Percentiles rank a stretch among this genome's conserved stretches.
Evolutionary conservation across 805 yeast species (phyloP).

Genomic region (Metschnikowia dekortorum): DNA sequence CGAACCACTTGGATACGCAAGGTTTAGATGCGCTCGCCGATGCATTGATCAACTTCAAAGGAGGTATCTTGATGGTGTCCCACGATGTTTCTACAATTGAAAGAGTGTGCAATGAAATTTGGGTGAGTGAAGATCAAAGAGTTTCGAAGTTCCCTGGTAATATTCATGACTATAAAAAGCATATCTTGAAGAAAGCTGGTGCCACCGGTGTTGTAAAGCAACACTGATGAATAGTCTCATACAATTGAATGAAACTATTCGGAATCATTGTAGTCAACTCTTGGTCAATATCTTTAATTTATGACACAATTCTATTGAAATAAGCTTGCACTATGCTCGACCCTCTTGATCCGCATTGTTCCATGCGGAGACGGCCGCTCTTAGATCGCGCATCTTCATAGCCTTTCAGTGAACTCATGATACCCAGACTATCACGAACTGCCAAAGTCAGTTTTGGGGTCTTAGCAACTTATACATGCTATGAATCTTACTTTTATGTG

Average conservation of each 20-base stretch:
- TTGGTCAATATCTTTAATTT: too few species aligned
- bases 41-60: constrained; percentile 82
- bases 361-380: neutral
- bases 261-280: too few species aligned
- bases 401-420: neutral
- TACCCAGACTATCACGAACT: constrained; percentile 21
- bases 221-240: constrained; percentile 35
- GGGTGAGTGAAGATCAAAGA: constrained; percentile 88
- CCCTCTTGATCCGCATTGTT: too few species aligned
- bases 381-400: neutral
- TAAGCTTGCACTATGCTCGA: too few species aligned
- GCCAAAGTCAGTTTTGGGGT: constrained; percentile 40
- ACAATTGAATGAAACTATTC: too few species aligned
- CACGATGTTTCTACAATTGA: constrained; percentile 93
- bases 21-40: constrained; percentile 95
- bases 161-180: constrained; percentile 85
- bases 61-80: constrained; percentile 96
- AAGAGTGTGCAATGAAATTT: constrained; percentile 85
- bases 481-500: constrained; percentile 57
- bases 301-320: too few species aligned
- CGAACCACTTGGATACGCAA: constrained; percentile 96
- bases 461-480: constrained; percentile 56
- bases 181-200: constrained; percentile 74
- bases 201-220: constrained; percentile 85
- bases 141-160: constrained; percentile 77